Base-by-base conservation (phyloP, 208 protist genomes). In the Baffinella frigidus region DNA sequence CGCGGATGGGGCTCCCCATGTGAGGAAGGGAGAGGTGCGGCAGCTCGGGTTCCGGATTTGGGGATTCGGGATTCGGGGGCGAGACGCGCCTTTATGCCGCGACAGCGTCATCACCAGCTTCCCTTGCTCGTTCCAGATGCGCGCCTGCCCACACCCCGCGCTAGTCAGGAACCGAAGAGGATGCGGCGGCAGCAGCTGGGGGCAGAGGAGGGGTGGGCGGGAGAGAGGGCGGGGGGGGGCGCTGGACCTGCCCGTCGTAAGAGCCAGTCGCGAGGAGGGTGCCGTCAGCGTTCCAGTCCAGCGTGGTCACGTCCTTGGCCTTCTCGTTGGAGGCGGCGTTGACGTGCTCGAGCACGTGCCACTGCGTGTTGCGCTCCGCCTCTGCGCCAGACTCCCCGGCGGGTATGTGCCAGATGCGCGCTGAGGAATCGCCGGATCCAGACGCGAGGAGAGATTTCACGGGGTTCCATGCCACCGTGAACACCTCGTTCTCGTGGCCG, bases 221-320 rank as follows among this genome's bases (percentile, higher is more conserved):
- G n/a, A n/a, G n/a, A n/a, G n/a, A n/a, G n/a, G n/a, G n/a, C n/a
- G n/a, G n/a, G n/a, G n/a, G n/a, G n/a, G n/a, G n/a, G n/a, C n/a
- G n/a, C n/a, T n/a, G n/a, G n/a, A n/a, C 95, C 0, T 95, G 51
- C 30, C 96, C 96, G 93, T 97, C 96, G 92, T 97, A 97, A n/a
- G 94, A 95, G 61, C 96, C 96, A 20, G 96, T 97, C 10, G 96
- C 96, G 27, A 97, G 90, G 51, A 92, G 51, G 27, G 74, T 89
- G 30, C 96, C 96, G 41, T 96, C 93, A 10, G n/a, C 71, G 94
- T 96, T 96, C 96, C 96, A 97, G 89, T 96, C 95, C 17, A 97
- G 91, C 17, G 95, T 96, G 10, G 96, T 97, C 39, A 97, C 96
- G 89, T 97, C 96, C 41, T 95, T 96, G 41, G 36, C 92, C 77